Evolutionary conservation across 139 green algal genomes (phyloP).

Genomic region (Tetraselmis striata): DNA sequence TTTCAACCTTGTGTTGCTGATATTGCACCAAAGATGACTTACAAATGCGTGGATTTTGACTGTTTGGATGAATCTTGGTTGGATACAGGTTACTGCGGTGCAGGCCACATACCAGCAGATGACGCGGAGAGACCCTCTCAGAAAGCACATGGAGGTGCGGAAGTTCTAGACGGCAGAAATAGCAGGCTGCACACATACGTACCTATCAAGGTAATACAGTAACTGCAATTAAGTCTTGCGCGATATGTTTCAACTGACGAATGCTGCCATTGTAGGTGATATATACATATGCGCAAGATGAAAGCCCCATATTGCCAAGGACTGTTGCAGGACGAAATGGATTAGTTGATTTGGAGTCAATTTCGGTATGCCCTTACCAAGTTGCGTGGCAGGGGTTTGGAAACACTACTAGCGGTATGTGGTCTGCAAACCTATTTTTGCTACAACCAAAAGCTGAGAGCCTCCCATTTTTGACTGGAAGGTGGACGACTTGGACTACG

Average conservation of each 20-base stretch:
- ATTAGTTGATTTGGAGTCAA: not conserved
- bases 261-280: not conserved
- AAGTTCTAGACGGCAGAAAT: too few species aligned
- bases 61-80: too few species aligned
- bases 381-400: not conserved
- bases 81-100: not conserved
- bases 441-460: too few species aligned
- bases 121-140: not conserved
- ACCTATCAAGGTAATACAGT: not conserved
- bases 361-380: not conserved
- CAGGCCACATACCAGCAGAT: not conserved
- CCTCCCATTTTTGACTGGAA: conserved; percentile 18
- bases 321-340: not conserved
- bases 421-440: not conserved
- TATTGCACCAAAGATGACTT: too few species aligned
- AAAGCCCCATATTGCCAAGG: not conserved
- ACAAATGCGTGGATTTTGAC: too few species aligned
- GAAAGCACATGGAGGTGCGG: not conserved
- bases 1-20: too few species aligned
- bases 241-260: not conserved
- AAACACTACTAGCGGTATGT: not conserved
- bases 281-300: not conserved
- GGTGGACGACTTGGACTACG: conserved; percentile 39
- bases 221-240: too few species aligned
- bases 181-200: too few species aligned